A percentile compares a stretch with the other conserved stretches of the same genome.
Conservation (phyloP, 2,329 filamentous ascomycete genomes). For the Dichotomopilus funicola region DNA sequence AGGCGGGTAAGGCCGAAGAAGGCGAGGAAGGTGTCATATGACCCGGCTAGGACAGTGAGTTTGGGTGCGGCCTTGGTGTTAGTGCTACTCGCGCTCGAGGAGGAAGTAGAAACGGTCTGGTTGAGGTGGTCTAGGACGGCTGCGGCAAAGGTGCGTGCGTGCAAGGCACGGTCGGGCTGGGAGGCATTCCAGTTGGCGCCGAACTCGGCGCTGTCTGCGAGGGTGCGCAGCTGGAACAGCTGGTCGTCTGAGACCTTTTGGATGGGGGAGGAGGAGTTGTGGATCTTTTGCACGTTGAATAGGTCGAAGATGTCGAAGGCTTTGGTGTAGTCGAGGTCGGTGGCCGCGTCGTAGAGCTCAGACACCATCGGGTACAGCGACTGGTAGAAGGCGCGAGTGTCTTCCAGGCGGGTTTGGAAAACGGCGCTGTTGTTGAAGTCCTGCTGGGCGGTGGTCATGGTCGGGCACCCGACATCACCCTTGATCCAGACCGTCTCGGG, state of each 20-base stretch:
- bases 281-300: slow-evolving; percentile 53
- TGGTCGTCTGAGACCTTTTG: slow-evolving; percentile 50
- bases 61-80: slow-evolving; percentile 29
- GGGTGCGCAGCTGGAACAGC: slow-evolving; percentile 58
- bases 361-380: slow-evolving; percentile 45
- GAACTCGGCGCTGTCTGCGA: slow-evolving; percentile 76
- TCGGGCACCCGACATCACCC: slow-evolving; percentile 39
- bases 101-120: slow-evolving; percentile 37
- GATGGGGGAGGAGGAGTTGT: slow-evolving; percentile 55
- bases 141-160: slow-evolving; percentile 33
- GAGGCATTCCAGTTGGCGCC: slow-evolving; percentile 74
- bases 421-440: slow-evolving; percentile 44
- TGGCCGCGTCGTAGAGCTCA: slow-evolving; percentile 28
- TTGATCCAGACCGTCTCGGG: slow-evolving; percentile 20
- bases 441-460: slow-evolving; percentile 48
- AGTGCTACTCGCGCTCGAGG: slow-evolving; percentile 24
- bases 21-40: slow-evolving; percentile 55
- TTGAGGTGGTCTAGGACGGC: slow-evolving; percentile 49
- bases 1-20: slow-evolving; percentile 57
- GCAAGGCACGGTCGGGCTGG: slow-evolving; percentile 55
- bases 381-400: slow-evolving; percentile 55
- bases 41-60: slow-evolving; percentile 39
- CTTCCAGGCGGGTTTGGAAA: slow-evolving; percentile 38
- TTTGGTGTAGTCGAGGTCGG: slow-evolving; percentile 43
- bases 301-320: slow-evolving; percentile 54